phyloP scores from a whole-genome alignment of 2,329 filamentous ascomycete species.

The Nemania sp. region DNA sequence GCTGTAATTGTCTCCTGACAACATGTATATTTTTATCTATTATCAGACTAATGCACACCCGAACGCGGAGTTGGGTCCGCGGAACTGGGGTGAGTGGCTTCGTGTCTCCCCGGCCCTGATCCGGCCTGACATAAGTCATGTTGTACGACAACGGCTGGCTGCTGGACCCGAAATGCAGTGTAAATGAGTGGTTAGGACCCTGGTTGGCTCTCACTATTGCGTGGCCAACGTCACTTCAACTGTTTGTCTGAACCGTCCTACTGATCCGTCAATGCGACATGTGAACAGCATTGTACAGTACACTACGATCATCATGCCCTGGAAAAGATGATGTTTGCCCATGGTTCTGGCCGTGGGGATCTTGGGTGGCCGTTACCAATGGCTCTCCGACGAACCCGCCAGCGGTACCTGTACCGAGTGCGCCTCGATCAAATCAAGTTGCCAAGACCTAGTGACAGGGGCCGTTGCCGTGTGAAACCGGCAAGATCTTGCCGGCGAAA shows the following conservation, averaged over 20 bases:
- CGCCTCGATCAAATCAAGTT: constrained; percentile 13
- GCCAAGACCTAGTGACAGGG: constrained; percentile 15
- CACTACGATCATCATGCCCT: not conserved
- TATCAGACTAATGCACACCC: not conserved
- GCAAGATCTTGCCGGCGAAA: constrained; percentile 10
- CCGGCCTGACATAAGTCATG: not conserved
- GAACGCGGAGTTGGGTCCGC: not conserved
- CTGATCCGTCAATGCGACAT: not conserved
- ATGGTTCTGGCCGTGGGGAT: too few relatives aligned
- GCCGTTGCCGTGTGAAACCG: constrained; percentile 3
- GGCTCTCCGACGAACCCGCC: not conserved
- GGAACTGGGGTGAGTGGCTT: not conserved
- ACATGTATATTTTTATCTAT: not conserved
- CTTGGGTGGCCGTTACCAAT: too few relatives aligned
- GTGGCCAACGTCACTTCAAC: constrained; percentile 8
- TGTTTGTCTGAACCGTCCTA: not conserved
- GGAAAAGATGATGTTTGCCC: too few relatives aligned
- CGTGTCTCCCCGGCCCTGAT: not conserved
- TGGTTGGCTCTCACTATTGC: not conserved
- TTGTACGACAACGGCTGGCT: not conserved
- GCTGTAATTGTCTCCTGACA: not conserved
- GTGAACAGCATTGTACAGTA: not conserved
- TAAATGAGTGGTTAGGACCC: too few relatives aligned
- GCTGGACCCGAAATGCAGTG: not conserved
- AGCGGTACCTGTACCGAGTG: not conserved